phyloP scores from a whole-genome alignment of 768 basidiomycete genomes.

The Rhizopogon salebrosus region DNA sequence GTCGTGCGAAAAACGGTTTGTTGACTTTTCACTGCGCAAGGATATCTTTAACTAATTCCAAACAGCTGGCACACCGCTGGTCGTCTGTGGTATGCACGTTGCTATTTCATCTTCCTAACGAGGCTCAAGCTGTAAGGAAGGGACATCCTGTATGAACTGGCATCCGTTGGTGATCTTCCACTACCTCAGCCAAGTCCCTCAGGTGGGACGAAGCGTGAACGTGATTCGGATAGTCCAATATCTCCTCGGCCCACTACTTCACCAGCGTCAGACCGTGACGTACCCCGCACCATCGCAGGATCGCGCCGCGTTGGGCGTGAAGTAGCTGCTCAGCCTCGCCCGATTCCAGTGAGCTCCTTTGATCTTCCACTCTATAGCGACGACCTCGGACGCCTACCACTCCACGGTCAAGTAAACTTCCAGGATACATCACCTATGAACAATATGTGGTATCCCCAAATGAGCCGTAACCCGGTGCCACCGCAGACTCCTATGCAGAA shows the following conservation, averaged over 20 bases:
- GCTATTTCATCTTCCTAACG: not conserved
- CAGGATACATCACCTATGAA: slow-evolving; percentile 3
- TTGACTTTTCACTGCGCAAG: not conserved
- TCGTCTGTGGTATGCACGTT: slow-evolving; percentile 38
- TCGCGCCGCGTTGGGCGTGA: slow-evolving; percentile 30
- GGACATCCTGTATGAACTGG: slow-evolving; percentile 71
- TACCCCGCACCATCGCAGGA: slow-evolving; percentile 27
- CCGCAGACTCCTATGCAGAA: slow-evolving; percentile 1
- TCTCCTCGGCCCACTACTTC: slow-evolving; percentile 7
- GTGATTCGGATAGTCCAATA: slow-evolving; percentile 49
- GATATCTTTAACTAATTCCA: not conserved
- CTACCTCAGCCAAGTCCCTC: slow-evolving; percentile 52
- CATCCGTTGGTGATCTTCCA: slow-evolving; percentile 66
- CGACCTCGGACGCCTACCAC: slow-evolving; percentile 52
- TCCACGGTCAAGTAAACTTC: slow-evolving; percentile 29
- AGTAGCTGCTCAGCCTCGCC: slow-evolving; percentile 5
- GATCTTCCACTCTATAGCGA: slow-evolving; percentile 51
- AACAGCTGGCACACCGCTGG: slow-evolving; percentile 45
- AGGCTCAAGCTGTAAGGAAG: slow-evolving; percentile 25
- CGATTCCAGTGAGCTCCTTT: slow-evolving; percentile 14
- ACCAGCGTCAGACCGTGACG: slow-evolving; percentile 9
- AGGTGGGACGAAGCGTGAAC: slow-evolving; percentile 55
- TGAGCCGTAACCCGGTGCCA: slow-evolving; percentile 1
- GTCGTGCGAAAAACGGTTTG: slow-evolving; percentile 30
- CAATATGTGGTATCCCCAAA: slow-evolving; percentile 17